These are phyloP conservation scores for Fusarium ramigenum DNA, from an alignment of 2,329 filamentous ascomycete genomes.

Conservation along the genomic window DNA sequence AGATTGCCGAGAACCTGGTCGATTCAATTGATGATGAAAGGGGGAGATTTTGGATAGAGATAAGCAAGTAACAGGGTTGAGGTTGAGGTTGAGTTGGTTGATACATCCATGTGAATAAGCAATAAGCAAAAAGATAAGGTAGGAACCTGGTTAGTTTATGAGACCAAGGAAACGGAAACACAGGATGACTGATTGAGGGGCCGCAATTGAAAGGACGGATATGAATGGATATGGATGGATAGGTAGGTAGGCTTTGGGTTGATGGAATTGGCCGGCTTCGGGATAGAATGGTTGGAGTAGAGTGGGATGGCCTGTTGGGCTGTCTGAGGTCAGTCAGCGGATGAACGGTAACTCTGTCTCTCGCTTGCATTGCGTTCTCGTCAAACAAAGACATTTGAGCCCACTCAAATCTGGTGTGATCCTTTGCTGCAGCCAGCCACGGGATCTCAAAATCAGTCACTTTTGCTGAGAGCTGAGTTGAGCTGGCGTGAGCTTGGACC, in stretches of 20 bases:
- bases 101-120: neutral
- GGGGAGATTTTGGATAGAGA: conserved; percentile 6
- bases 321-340: conserved; percentile 39
- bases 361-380: conserved; percentile 12
- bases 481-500: conserved; percentile 23
- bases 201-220: conserved; percentile 16
- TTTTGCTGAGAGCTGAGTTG: conserved; percentile 6
- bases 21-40: conserved; percentile 11
- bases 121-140: neutral
- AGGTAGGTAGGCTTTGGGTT: neutral
- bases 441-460: conserved; percentile 20
- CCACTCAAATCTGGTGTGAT: conserved; percentile 27
- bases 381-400: conserved; percentile 11
- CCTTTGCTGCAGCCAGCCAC: conserved; percentile 15
- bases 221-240: neutral
- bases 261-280: conserved; percentile 34
- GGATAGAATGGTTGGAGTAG: conserved; percentile 16
- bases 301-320: conserved; percentile 11
- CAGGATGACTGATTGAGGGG: conserved; percentile 24
- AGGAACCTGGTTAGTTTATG: neutral
- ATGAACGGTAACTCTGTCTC: conserved; percentile 11
- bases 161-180: conserved; percentile 7
- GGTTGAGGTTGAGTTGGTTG: neutral
- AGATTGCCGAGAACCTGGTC: conserved; percentile 22
- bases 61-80: conserved; percentile 7